Base-by-base conservation (phyloP, 2,329 filamentous ascomycete species). In the Malbranchea zuffiana region DNA sequence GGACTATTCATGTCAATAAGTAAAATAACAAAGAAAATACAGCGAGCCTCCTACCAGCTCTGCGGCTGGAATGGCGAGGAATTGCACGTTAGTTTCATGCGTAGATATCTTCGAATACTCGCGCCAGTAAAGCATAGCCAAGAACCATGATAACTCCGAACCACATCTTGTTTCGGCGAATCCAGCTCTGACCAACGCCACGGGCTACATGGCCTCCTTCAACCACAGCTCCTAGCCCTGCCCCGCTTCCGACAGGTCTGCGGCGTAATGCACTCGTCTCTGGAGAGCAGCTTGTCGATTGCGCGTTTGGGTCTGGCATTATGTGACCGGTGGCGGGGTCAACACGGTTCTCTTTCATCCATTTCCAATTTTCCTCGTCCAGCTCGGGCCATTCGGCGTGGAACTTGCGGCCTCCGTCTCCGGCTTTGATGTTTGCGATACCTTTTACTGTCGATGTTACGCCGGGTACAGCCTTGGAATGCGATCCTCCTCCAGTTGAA, bases 361-460 rank as follows among this genome's bases (percentile, higher is more conserved):
- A 95, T 51, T 76, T 77, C 78, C 80, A 83, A 56, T 98, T 98
- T 66, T 90, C 83, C 45, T 73, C 67, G 55, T 98, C 86, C 15
- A 93, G 54, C 31, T 95, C 88, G 11, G 84, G 77, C 85, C 87
- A 98, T 62, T 96, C 85, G 7, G 74, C 68, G 39, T 78, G 74
- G 59, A 98, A 98, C 63, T 92, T 93, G 51, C 80, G 75, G 3
- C 90, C 90, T 8, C 87, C 87, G 54, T 98, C 90, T 15, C 90
- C 90, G 3, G 82, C 82, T 61, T 87, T 92, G 53, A 95, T 72
- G 29, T 74, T 74, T 19, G 75, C 78, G 44, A 92, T 84, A 6
- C 83, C 84, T 56, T 79, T 84, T 39, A 68, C 56, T 30, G 63
- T 69, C 15, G 65, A 57, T 44, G 71, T 76, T 11, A 69, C 59